Conservation (phyloP, 192 early-diverging fungal genomes). For the Dissophora globulifera region DNA sequence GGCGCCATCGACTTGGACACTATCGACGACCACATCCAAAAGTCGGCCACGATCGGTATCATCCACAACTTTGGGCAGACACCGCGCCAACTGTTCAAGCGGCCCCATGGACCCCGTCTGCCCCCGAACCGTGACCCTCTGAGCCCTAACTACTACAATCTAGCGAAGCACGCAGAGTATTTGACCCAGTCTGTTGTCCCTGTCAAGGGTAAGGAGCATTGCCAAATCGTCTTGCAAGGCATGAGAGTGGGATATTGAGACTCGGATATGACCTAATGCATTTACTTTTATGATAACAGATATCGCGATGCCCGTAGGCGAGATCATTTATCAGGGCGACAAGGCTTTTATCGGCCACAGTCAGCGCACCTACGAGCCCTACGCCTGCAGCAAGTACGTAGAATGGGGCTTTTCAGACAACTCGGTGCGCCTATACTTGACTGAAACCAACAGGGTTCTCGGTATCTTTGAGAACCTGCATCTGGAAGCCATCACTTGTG, state of each 20-base stretch:
- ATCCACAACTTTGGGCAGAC: constrained; percentile 99
- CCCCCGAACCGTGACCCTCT: constrained; percentile 50
- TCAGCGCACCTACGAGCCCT: constrained; percentile 53
- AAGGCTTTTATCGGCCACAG: constrained; percentile 54
- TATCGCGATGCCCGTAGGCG: constrained; percentile 61
- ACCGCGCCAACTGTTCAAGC: constrained; percentile 87
- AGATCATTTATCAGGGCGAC: constrained; percentile 58
- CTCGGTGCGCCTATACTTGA: constrained; percentile 63
- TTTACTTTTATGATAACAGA: constrained; percentile 37
- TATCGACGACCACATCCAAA: constrained; percentile 89
- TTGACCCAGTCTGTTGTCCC: constrained; percentile 65
- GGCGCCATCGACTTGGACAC: constrained; percentile 93
- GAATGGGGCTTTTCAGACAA: constrained; percentile 75
- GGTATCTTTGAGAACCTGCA: constrained; percentile 72
- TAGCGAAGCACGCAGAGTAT: constrained; percentile 61
- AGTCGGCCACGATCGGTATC: constrained; percentile 89
- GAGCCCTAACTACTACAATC: constrained; percentile 54
- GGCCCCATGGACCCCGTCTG: constrained; percentile 78
- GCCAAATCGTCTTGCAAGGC: too few species aligned
- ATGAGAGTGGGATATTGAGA: too few species aligned
- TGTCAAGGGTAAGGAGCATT: constrained; percentile 60
- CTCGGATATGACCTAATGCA: too few species aligned
- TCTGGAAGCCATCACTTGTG: constrained; percentile 65
- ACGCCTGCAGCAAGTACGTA: constrained; percentile 63
- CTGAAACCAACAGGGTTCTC: constrained; percentile 62